Conservation (phyloP, 2,329 filamentous ascomycete species). For the Venturia oleaginea region DNA sequence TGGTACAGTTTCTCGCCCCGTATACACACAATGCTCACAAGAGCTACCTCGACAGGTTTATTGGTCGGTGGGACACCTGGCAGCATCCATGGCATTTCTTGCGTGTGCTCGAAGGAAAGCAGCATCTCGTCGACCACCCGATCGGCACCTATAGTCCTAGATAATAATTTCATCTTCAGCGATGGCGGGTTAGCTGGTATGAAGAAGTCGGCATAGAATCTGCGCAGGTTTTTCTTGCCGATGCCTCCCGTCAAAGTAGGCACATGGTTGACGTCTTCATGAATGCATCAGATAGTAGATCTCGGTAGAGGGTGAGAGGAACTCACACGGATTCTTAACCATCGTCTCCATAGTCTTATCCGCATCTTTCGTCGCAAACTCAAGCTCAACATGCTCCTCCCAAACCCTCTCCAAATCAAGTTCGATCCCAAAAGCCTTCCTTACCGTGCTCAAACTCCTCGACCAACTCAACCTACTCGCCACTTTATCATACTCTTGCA, state of each 20-base stretch:
- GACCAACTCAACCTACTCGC: slow-evolving; percentile 59
- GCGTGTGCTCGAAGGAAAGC: slow-evolving; percentile 47
- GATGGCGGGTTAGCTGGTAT: slow-evolving; percentile 41
- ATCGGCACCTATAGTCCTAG: slow-evolving; percentile 48
- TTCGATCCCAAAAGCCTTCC: slow-evolving; percentile 49
- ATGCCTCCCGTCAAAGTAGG: slow-evolving; percentile 37
- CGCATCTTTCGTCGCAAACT: slow-evolving; percentile 27
- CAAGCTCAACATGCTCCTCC: slow-evolving; percentile 26
- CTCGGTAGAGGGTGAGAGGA: background rate
- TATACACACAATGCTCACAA: slow-evolving; percentile 49
- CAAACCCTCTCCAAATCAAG: slow-evolving; percentile 36
- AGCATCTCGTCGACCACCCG: slow-evolving; percentile 54
- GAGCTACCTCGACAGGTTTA: slow-evolving; percentile 46
- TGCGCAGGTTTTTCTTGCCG: slow-evolving; percentile 32
- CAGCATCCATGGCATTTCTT: slow-evolving; percentile 49
- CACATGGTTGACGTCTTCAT: slow-evolving; percentile 30
- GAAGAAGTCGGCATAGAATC: slow-evolving; percentile 51
- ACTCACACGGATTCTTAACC: slow-evolving; percentile 26
- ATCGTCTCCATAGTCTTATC: slow-evolving; percentile 32
- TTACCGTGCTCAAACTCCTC: slow-evolving; percentile 51
- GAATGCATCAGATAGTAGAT: slow-evolving; percentile 27
- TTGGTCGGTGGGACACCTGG: slow-evolving; percentile 49
- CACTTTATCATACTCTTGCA: slow-evolving; percentile 58
- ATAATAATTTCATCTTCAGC: slow-evolving; percentile 45
- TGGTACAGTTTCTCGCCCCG: slow-evolving; percentile 44